Evolutionary conservation across 257 asterid species (phyloP), one percentile per base, ranked within the genome.

Genomic region (Anisodus acutangulus): DNA sequence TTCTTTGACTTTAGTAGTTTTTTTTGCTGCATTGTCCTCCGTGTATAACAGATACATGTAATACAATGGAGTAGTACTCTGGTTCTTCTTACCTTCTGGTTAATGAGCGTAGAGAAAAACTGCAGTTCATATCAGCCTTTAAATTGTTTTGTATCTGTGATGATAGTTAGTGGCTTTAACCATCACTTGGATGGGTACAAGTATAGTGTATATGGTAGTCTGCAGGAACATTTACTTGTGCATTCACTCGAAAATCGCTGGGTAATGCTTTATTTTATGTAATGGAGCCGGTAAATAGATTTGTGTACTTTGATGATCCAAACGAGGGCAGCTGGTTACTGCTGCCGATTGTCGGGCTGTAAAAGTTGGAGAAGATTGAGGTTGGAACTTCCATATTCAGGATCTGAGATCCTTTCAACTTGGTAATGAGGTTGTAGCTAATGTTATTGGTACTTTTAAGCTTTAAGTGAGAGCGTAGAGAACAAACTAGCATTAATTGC

Each of bases 111-210:
- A 22, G 41, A 47, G 58, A n/a, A 71, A 47, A 47, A 47, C 43
- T 3, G 17, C 60, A 19, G 35, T 74, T 67, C n/a, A 5, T 39
- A 67, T 35, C n/a, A 67, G 74, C 10, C 47, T 35, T 72, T 47
- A 72, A 72, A 72, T 47, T n/a, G 80, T 47, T 72, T 19, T 74
- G 80, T 49, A 43, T 19, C 55, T 45, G 45, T 72, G 62, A 49
- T 54, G 11, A 19, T 74, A 69, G 78, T 41, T 16, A 9, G 0
- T 26, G 43, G 71, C 43, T 64, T 4, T 26, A 64, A 26, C 31
- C 43, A 31, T 64, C 71, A 64, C 16, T 31, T 31, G 22, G 55
- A 41, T 41, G 55, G 55, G 55, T 51, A 2, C 2, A 51, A 51
- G 55, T 7, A 58, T 13, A 12, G 19, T 57, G 64, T 58, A 58